These are phyloP conservation scores for Fusarium xylarioides DNA, from an alignment of 2,329 filamentous ascomycete species.

Conservation along the genomic window DNA sequence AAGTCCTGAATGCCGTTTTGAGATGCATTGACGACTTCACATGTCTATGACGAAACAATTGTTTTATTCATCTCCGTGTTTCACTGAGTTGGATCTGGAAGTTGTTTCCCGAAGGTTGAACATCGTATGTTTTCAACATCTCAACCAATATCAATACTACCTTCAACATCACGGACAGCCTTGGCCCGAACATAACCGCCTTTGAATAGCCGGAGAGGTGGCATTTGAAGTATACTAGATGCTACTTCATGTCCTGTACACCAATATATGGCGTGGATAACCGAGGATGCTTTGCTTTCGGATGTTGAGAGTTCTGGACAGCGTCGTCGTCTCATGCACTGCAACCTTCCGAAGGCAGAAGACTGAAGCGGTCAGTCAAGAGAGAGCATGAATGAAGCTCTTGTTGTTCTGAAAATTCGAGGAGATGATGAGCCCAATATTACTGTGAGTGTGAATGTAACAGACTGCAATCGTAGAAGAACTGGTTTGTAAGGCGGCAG, in stretches of 20 bases:
- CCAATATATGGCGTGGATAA: neutral
- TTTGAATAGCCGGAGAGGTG: neutral
- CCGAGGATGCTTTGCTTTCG: neutral
- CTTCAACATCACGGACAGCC: neutral
- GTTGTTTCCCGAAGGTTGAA: neutral
- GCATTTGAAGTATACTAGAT: rapidly evolving
- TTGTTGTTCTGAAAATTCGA: too few species aligned
- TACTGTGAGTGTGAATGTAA: too few species aligned
- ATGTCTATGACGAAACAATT: neutral
- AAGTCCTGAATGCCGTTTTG: neutral
- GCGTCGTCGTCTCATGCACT: neutral
- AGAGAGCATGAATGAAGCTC: rapidly evolving
- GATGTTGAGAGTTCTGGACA: neutral
- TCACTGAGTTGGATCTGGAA: neutral
- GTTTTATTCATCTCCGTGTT: neutral
- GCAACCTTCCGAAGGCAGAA: neutral
- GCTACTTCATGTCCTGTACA: neutral
- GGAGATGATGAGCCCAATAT: too few species aligned
- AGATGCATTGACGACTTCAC: neutral
- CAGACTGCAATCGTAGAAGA: rapidly evolving
- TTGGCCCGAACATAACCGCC: neutral
- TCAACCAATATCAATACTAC: neutral
- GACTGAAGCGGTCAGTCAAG: neutral
- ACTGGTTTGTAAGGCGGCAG: neutral
- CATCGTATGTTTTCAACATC: neutral